Evolutionary conservation across 306 rosid genomes (phyloP).

Genomic region (Aeschynomene evenia): DNA sequence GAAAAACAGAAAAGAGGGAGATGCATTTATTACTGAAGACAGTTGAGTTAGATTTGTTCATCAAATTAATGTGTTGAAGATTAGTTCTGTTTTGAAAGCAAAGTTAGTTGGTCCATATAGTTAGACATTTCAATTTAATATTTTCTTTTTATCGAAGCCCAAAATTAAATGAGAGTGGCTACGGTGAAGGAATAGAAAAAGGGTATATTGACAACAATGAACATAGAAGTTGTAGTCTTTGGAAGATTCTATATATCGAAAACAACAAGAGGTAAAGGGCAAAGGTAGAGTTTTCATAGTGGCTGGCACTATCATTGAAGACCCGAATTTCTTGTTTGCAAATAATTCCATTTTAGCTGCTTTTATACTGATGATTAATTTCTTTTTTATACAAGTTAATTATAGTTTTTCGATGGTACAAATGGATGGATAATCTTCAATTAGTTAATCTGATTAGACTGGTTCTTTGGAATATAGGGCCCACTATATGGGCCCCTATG

Average conservation of each 20-base stretch:
- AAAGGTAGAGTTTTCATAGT: constrained; percentile 6
- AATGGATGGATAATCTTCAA: background rate
- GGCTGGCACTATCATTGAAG: constrained; percentile 30
- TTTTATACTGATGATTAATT: background rate
- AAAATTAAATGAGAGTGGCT: constrained; percentile 35
- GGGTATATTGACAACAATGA: background rate
- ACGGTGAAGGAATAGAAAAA: constrained; percentile 24
- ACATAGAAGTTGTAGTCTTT: background rate
- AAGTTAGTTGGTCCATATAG: constrained; percentile 5
- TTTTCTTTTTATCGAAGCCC: no score
- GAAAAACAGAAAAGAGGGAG: background rate
- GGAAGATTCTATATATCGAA: constrained; percentile 18
- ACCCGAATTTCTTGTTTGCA: background rate
- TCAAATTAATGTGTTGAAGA: background rate
- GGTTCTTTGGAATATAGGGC: background rate
- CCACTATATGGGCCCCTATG: background rate
- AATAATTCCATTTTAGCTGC: background rate
- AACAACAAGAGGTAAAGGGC: constrained; percentile 34
- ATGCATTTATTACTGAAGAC: background rate
- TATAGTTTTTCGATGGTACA: background rate
- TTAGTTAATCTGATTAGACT: background rate
- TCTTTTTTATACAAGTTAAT: no score
- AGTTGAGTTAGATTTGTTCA: background rate
- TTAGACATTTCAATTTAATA: background rate
- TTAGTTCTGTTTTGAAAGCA: background rate